Percentiles rank a stretch among this genome's conserved stretches.
phyloP scores from a whole-genome alignment of 2,329 filamentous ascomycete species.

The Bertia moriformis region DNA sequence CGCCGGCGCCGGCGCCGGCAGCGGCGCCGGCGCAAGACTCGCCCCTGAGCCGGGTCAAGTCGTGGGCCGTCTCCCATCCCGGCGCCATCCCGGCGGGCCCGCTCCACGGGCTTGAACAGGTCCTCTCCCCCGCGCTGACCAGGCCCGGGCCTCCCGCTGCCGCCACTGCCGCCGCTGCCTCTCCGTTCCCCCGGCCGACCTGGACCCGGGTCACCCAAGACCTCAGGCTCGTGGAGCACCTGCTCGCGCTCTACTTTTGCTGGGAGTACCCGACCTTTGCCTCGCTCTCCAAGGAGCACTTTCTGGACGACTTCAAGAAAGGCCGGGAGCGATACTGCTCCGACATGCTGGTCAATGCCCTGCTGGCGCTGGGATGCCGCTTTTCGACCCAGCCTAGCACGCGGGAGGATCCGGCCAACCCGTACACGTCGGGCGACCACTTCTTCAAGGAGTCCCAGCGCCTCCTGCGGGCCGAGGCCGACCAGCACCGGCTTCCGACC shows the following conservation, averaged over 20 bases:
- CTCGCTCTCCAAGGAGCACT: slow-evolving; percentile 58
- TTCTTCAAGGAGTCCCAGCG: slow-evolving; percentile 59
- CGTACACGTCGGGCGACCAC: slow-evolving; percentile 54
- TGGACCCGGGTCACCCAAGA: slow-evolving; percentile 53
- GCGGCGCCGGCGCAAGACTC: neutral
- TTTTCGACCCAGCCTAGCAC: slow-evolving; percentile 53
- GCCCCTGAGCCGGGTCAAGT: too few relatives aligned
- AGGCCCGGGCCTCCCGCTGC: slow-evolving; percentile 21
- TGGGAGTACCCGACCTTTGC: slow-evolving; percentile 67
- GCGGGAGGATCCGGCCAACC: slow-evolving; percentile 44
- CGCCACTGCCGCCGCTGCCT: slow-evolving; percentile 10
- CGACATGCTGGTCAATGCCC: slow-evolving; percentile 48
- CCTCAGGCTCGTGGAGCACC: slow-evolving; percentile 40
- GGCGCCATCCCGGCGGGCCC: too few relatives aligned
- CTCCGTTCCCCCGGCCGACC: slow-evolving; percentile 22
- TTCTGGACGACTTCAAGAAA: slow-evolving; percentile 47
- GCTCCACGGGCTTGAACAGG: neutral
- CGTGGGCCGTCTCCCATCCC: too few relatives aligned
- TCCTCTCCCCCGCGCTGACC: neutral
- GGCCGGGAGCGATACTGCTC: slow-evolving; percentile 54
- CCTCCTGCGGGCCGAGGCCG: slow-evolving; percentile 38
- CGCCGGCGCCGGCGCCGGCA: too few relatives aligned
- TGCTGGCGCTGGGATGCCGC: slow-evolving; percentile 52
- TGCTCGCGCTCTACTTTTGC: slow-evolving; percentile 57
- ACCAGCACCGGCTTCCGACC: slow-evolving; percentile 52